Conservation (phyloP, 1,139 yeast genomes). For the Candida buenavistaensis region DNA sequence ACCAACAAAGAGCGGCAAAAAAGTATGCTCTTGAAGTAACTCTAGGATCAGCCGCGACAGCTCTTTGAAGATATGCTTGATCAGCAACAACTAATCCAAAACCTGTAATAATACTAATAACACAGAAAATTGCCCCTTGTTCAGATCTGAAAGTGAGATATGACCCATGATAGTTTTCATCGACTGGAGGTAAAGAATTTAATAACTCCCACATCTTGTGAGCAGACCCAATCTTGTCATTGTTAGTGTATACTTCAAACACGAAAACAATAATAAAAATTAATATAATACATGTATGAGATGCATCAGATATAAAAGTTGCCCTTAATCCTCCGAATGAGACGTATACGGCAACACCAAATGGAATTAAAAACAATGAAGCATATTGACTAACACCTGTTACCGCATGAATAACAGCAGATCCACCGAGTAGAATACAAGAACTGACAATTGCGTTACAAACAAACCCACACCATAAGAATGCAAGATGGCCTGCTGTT, state of each 20-base stretch:
- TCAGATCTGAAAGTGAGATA: slow-evolving; percentile 46
- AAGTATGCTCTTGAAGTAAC: slow-evolving; percentile 41
- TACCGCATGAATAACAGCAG: slow-evolving; percentile 34
- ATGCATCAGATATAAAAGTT: slow-evolving; percentile 47
- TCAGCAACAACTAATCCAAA: slow-evolving; percentile 71
- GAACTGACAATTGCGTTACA: slow-evolving; percentile 39
- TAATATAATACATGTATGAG: slow-evolving; percentile 43
- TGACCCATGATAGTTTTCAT: slow-evolving; percentile 47
- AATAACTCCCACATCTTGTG: slow-evolving; percentile 46
- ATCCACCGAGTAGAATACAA: slow-evolving; percentile 40
- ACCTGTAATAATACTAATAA: slow-evolving; percentile 38
- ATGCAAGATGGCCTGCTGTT: slow-evolving; percentile 33
- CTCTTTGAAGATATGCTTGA: slow-evolving; percentile 46
- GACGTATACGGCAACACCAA: slow-evolving; percentile 38
- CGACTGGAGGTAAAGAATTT: slow-evolving; percentile 36
- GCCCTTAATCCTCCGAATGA: slow-evolving; percentile 48
- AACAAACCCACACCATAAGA: slow-evolving; percentile 36
- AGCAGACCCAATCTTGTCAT: slow-evolving; percentile 47
- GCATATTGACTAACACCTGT: slow-evolving; percentile 40
- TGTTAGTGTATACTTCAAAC: slow-evolving; percentile 41
- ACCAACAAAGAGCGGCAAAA: slow-evolving; percentile 47
- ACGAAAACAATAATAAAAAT: slow-evolving; percentile 41
- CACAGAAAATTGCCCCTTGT: slow-evolving; percentile 38
- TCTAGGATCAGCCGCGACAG: slow-evolving; percentile 36
- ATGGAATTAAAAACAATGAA: slow-evolving; percentile 34